Conservation (phyloP, 768 basidiomycete species). For the Thelephora ganbajun region DNA sequence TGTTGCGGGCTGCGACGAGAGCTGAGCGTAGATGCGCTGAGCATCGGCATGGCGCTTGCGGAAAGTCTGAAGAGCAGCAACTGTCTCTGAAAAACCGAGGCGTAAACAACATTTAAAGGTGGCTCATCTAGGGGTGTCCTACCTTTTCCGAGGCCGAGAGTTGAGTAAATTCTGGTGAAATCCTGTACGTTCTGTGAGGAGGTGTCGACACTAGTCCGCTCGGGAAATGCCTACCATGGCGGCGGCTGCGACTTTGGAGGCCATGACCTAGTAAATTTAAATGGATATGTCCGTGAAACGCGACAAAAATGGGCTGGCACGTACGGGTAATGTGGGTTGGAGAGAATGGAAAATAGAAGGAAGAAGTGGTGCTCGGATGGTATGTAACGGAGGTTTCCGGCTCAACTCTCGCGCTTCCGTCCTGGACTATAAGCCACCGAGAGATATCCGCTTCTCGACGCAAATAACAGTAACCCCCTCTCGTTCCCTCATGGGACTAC, state of each 20-base stretch:
- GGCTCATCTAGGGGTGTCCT: slow-evolving; percentile 10
- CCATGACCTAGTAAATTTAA: slow-evolving; percentile 25
- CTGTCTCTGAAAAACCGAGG: slow-evolving; percentile 48
- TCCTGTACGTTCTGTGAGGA: slow-evolving; percentile 33
- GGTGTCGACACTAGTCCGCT: slow-evolving; percentile 3
- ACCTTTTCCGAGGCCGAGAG: slow-evolving; percentile 82
- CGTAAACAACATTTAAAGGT: not conserved
- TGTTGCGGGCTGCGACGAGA: slow-evolving; percentile 59
- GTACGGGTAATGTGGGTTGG: not conserved
- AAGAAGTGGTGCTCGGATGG: not conserved
- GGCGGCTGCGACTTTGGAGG: slow-evolving; percentile 56
- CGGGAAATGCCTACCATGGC: slow-evolving; percentile 29
- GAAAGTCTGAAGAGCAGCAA: slow-evolving; percentile 85
- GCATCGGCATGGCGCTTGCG: slow-evolving; percentile 91
- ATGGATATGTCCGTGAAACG: not conserved
- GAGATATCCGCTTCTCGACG: no score
- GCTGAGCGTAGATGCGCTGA: slow-evolving; percentile 52
- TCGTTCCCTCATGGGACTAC: no score
- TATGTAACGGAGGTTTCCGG: not conserved
- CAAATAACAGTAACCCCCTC: no score
- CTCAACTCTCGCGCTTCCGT: not conserved
- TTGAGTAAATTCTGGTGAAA: slow-evolving; percentile 71
- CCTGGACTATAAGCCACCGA: not conserved
- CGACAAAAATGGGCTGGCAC: not conserved
- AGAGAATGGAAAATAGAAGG: not conserved